Percentiles rank a stretch among this genome's conserved stretches.
phyloP scores from a whole-genome alignment of 2,329 filamentous ascomycete genomes.

The Onygenales sp. region DNA sequence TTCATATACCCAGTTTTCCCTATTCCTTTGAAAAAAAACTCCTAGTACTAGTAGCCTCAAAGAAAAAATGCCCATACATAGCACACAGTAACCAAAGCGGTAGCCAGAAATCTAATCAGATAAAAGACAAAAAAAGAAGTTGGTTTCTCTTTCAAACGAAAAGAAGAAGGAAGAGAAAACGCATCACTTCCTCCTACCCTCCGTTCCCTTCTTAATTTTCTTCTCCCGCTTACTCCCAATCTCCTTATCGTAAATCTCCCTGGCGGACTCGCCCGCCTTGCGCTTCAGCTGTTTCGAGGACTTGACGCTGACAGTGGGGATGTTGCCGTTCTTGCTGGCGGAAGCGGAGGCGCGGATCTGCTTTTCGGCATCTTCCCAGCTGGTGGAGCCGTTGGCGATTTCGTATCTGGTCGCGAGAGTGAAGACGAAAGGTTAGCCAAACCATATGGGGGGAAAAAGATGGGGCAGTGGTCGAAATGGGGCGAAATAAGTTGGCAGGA shows the following conservation, averaged over 20 bases:
- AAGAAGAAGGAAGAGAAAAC: background rate
- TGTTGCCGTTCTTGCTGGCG: slow-evolving; percentile 42
- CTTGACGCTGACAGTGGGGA: slow-evolving; percentile 63
- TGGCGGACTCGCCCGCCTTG: slow-evolving; percentile 54
- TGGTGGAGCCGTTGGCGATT: slow-evolving; percentile 37
- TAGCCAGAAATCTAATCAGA: background rate
- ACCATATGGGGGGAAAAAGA: background rate
- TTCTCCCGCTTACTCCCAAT: slow-evolving; percentile 35
- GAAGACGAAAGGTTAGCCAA: background rate
- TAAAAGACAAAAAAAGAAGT: background rate
- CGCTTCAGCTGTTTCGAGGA: slow-evolving; percentile 60
- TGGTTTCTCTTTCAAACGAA: background rate
- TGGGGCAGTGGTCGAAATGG: background rate
- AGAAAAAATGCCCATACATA: background rate
- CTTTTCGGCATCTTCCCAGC: slow-evolving; percentile 59
- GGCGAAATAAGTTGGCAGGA: background rate
- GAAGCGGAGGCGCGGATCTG: slow-evolving; percentile 55
- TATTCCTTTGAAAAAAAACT: background rate
- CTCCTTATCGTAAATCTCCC: slow-evolving; percentile 38
- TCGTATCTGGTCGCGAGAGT: slow-evolving; percentile 28
- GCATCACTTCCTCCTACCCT: slow-evolving; percentile 22
- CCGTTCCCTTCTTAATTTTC: slow-evolving; percentile 36
- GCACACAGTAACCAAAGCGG: background rate
- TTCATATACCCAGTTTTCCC: background rate
- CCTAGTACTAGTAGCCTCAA: background rate